These are phyloP conservation scores for Mrakia hoshinonis DNA, from an alignment of 768 basidiomycete species.

Conservation along the genomic window DNA sequence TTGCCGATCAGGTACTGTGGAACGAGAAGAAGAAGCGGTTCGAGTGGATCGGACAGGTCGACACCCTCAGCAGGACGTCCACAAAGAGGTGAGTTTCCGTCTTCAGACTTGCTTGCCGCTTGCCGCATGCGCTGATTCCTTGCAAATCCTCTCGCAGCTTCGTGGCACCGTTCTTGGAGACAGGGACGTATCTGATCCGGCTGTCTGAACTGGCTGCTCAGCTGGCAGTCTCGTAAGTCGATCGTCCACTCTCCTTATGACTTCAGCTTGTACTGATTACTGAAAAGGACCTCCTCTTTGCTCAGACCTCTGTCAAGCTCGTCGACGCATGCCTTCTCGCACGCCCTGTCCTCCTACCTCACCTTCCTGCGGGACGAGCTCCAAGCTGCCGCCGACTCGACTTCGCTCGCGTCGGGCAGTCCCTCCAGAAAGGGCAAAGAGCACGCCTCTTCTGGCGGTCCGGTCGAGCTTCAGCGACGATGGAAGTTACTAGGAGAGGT, in stretches of 20 bases:
- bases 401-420: no score
- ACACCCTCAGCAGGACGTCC: neutral
- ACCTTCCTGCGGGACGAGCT: neutral
- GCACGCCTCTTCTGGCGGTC: neutral
- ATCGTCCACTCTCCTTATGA: no score
- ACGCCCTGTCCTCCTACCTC: conserved; percentile 3
- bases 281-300: no score
- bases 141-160: neutral
- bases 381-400: neutral
- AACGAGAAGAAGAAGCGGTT: conserved; percentile 5
- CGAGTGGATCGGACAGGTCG: conserved; percentile 3
- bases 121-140: neutral
- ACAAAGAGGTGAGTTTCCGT: conserved; percentile 1
- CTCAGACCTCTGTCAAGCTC: conserved; percentile 1
- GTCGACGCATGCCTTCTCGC: neutral
- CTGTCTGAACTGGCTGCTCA: neutral
- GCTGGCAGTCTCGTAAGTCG: conserved; percentile 5
- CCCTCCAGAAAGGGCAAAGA: conserved; percentile 2
- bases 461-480: conserved; percentile 1
- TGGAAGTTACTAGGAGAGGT: conserved; percentile 3
- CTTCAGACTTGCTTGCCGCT: no score
- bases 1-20: neutral
- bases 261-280: no score
- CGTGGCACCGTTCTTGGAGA: neutral
- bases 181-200: neutral